phyloP scores from a whole-genome alignment of 2,329 filamentous ascomycete genomes.

The Sclerotinia borealis region DNA sequence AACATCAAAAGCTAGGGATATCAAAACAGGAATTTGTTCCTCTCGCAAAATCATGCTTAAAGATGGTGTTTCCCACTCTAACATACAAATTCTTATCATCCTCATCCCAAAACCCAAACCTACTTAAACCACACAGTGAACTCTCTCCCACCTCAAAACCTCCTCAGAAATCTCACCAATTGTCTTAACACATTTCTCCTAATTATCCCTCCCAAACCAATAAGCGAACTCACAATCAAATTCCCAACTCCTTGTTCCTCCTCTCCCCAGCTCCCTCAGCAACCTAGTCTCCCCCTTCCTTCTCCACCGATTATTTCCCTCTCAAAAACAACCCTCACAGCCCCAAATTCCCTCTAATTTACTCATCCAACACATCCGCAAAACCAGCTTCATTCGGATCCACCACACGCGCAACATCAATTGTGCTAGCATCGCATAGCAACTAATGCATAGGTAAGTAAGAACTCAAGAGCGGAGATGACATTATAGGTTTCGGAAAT shows the following conservation, averaged over 20 bases:
- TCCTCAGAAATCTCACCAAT: neutral
- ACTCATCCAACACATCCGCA: neutral
- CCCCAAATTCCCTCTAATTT: neutral
- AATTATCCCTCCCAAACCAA: conserved; percentile 5
- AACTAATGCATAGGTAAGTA: too few relatives aligned
- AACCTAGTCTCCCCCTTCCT: neutral
- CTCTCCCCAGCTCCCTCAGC: neutral
- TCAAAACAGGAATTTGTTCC: neutral
- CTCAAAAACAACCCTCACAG: conserved; percentile 1
- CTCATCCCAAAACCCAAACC: neutral
- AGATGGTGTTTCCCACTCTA: neutral
- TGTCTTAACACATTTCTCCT: neutral
- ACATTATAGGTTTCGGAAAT: neutral
- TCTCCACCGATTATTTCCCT: neutral
- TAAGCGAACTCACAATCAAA: conserved; percentile 1
- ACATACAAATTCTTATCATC: neutral
- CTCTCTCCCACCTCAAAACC: neutral
- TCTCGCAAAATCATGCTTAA: too few relatives aligned
- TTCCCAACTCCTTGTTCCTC: neutral
- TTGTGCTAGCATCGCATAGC: neutral
- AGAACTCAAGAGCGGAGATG: neutral
- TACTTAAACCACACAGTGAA: neutral
- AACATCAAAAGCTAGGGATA: neutral
- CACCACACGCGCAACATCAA: neutral
- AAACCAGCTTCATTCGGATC: neutral